phyloP scores from a whole-genome alignment of 192 early-diverging fungal species.

The Cladochytrium replicatum region DNA sequence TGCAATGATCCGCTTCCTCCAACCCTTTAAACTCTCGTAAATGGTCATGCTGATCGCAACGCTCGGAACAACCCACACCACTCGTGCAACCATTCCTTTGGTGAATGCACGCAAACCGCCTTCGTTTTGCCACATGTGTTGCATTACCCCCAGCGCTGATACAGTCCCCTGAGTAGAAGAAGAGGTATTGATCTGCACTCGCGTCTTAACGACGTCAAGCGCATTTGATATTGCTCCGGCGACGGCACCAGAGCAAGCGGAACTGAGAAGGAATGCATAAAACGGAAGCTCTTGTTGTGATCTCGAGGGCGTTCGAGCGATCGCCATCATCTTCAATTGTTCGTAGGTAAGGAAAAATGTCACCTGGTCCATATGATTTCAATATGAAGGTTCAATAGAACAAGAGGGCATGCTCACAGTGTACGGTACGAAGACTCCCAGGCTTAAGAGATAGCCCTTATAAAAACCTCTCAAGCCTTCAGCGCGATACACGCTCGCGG shows the following conservation, averaged over 20 bases:
- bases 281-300: slow-evolving; percentile 49
- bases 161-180: slow-evolving; percentile 1
- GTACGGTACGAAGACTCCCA: slow-evolving; percentile 69
- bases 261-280: slow-evolving; percentile 44
- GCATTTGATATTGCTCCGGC: slow-evolving; percentile 54
- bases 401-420: slow-evolving; percentile 24
- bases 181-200: slow-evolving; percentile 45
- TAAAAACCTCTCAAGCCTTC: slow-evolving; percentile 61
- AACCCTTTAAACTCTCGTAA: slow-evolving; percentile 59
- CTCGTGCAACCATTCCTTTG: slow-evolving; percentile 51
- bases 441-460: slow-evolving; percentile 59
- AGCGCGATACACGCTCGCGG: slow-evolving; percentile 32
- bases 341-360: slow-evolving; percentile 63
- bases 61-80: slow-evolving; percentile 59
- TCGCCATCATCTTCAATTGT: slow-evolving; percentile 48
- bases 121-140: slow-evolving; percentile 27
- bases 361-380: too few relatives aligned
- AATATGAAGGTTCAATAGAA: too few relatives aligned
- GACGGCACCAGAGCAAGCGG: slow-evolving; percentile 44
- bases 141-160: slow-evolving; percentile 4
- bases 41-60: slow-evolving; percentile 62
- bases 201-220: slow-evolving; percentile 71
- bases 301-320: too few relatives aligned
- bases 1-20: too few relatives aligned
- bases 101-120: slow-evolving; percentile 55